Evolutionary conservation across 768 basidiomycete genomes (phyloP).

Genomic region (Lentinula edodes): DNA sequence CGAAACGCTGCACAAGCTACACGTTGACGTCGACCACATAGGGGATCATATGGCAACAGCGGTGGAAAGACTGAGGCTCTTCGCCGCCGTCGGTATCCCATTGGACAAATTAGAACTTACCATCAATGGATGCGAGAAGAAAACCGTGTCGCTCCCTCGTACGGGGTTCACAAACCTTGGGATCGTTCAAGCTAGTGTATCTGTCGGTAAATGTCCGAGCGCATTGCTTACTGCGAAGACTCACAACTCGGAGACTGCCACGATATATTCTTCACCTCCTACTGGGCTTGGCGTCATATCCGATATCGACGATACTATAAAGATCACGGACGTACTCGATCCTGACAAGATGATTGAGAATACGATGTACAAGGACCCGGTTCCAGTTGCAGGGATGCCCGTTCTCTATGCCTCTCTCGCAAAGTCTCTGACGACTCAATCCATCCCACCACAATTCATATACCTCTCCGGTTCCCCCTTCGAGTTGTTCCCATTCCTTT

Average conservation of each 20-base stretch:
- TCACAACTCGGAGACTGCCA: constrained; percentile 15
- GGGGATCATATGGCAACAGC: constrained; percentile 20
- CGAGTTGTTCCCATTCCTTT: constrained; percentile 41
- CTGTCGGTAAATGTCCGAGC: constrained; percentile 24
- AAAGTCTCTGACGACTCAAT: constrained; percentile 19
- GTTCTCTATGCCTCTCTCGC: constrained; percentile 34
- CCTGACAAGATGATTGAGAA: constrained; percentile 26
- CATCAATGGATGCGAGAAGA: constrained; percentile 24
- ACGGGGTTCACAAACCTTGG: constrained; percentile 28
- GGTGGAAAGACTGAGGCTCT: constrained; percentile 25
- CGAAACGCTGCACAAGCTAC: background rate
- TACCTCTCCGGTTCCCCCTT: constrained; percentile 40
- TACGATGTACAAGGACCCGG: constrained; percentile 34
- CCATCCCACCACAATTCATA: constrained; percentile 29
- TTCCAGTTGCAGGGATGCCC: constrained; percentile 40
- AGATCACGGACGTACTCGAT: constrained; percentile 34
- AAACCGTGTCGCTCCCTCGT: constrained; percentile 15
- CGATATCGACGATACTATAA: constrained; percentile 41
- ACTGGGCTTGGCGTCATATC: constrained; percentile 39
- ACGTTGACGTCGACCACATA: constrained; percentile 12
- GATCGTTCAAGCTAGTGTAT: constrained; percentile 25
- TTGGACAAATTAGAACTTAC: constrained; percentile 25
- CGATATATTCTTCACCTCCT: constrained; percentile 27
- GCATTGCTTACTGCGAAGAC: constrained; percentile 8
- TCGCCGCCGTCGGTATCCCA: constrained; percentile 26